These are phyloP conservation scores for Talaromyces sp. DNA, from an alignment of 2,329 filamentous ascomycete genomes.

Conservation along the genomic window DNA sequence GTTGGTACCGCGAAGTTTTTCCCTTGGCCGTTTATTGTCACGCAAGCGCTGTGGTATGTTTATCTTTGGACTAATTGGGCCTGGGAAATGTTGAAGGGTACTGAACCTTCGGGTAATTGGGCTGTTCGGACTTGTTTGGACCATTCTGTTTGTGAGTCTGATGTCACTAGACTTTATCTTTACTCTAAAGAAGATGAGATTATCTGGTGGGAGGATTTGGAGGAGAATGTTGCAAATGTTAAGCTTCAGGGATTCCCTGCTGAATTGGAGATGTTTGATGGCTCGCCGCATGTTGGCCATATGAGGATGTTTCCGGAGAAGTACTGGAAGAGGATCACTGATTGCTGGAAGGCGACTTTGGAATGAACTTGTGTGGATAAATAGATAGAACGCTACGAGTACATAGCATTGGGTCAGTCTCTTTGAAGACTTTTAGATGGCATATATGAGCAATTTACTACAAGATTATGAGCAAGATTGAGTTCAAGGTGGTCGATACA, in stretches of 20 bases:
- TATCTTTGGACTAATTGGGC: constrained; percentile 46
- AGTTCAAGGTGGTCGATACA: no score
- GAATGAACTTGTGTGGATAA: no score
- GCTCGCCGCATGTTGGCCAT: constrained; percentile 64
- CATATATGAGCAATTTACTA: no score
- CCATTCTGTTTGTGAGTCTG: constrained; percentile 6
- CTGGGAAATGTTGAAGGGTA: constrained; percentile 14
- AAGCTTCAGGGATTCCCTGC: constrained; percentile 53
- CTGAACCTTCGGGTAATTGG: constrained; percentile 24
- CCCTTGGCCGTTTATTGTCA: constrained; percentile 52
- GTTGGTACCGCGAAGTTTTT: constrained; percentile 48
- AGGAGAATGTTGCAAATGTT: constrained; percentile 24
- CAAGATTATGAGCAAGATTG: no score
- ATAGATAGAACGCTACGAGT: no score
- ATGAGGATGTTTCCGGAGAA: constrained; percentile 58
- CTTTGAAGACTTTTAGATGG: no score
- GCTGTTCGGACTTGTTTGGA: constrained; percentile 22
- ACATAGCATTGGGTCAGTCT: no score
- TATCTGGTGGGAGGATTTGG: constrained; percentile 26
- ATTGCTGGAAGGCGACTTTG: constrained; percentile 20
- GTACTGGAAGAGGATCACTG: constrained; percentile 55
- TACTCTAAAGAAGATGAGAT: constrained; percentile 32
- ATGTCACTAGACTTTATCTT: constrained; percentile 21
- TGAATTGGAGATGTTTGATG: constrained; percentile 57
- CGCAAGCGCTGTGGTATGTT: constrained; percentile 51